phyloP scores from a whole-genome alignment of 2,329 filamentous ascomycete genomes.

The Pseudocercospora macadamiae region DNA sequence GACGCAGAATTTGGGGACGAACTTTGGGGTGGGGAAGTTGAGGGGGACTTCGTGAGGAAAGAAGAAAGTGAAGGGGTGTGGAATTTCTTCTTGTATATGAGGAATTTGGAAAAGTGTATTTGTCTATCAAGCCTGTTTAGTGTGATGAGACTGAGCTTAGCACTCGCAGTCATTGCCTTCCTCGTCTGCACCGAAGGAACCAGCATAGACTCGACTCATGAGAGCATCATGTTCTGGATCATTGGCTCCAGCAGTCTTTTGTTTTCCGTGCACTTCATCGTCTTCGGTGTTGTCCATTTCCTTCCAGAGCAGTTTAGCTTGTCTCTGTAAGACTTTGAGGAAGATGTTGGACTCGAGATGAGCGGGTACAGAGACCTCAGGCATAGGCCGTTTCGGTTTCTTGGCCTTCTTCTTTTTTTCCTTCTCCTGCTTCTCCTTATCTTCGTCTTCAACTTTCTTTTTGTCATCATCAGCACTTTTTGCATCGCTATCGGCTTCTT shows the following conservation, averaged over 20 bases:
- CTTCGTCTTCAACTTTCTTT: not conserved
- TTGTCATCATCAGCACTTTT: not conserved
- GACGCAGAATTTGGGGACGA: slow-evolving; percentile 38
- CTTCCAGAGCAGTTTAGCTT: slow-evolving; percentile 24
- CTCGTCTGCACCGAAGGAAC: not conserved
- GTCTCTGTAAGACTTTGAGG: slow-evolving; percentile 28
- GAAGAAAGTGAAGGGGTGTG: no score
- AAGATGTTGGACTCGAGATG: slow-evolving; percentile 28
- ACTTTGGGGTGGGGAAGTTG: slow-evolving; percentile 30
- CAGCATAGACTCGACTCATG: not conserved
- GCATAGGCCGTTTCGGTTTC: slow-evolving; percentile 12
- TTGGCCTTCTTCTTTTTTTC: slow-evolving; percentile 8
- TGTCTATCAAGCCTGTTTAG: no score
- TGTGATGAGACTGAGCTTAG: no score
- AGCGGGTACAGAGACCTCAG: slow-evolving; percentile 24
- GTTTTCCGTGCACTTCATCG: slow-evolving; percentile 20
- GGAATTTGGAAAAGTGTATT: no score
- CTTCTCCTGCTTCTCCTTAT: not conserved
- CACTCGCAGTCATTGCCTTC: not conserved
- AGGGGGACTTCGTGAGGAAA: slow-evolving; percentile 15
- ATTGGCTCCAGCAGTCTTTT: slow-evolving; percentile 6
- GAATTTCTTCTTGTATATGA: no score
- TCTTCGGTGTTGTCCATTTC: slow-evolving; percentile 32
- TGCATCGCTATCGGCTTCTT: slow-evolving; percentile 4
- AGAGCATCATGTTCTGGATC: not conserved